Base-by-base conservation (phyloP, 1,284 basidiomycete genomes). In the Heterobasidion parviporum region DNA sequence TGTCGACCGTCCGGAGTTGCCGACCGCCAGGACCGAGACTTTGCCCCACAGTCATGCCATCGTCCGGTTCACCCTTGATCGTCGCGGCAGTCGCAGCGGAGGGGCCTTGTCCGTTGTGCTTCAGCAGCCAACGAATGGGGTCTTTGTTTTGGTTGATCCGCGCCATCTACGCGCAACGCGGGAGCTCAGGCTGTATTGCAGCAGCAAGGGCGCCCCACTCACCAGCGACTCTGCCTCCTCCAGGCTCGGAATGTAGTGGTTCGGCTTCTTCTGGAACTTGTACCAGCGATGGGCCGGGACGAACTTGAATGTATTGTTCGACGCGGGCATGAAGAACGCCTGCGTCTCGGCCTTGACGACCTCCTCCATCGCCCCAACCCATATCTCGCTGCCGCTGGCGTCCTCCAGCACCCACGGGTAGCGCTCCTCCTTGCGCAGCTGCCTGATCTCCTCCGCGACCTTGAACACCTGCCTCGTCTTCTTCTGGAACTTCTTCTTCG, bases 381-480 rank as follows among this genome's bases (percentile, higher is more conserved):
- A 94, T 34, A 80, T 66, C 69, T 92, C 87, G 57, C 76, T 72
- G 54, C 81, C 78, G 47, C 68, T 66, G 50, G 77, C 80, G 66
- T 92, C 90, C 72, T 94, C 92, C 71, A 94, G 80, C 48, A 94
- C 83, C 92, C 92, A 94, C 1, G 92, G 92, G 68, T 88, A 89
- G 61, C 88, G 76, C 70, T 94, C 92, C 72, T 94, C 91, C 64
- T 79, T 80, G 65, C 87, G 75, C 62, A 93, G 74, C 71, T 71
- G 65, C 60, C 73, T 57, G 50, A 65, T 63, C 58, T 63, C 66
- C 55, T 73, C 69, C 10, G 72, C 66, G n/a, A 72, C 64, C 60
- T 83, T 78, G 69, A 85, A 91, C 33, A 93, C 88, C 73, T 94
- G 90, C 57, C 79, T 77, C 38, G 89, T 92, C 75, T 92, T 93